These are phyloP conservation scores for Sporisorium exsertum DNA, from an alignment of 1,284 basidiomycete species.

Conservation along the genomic window DNA sequence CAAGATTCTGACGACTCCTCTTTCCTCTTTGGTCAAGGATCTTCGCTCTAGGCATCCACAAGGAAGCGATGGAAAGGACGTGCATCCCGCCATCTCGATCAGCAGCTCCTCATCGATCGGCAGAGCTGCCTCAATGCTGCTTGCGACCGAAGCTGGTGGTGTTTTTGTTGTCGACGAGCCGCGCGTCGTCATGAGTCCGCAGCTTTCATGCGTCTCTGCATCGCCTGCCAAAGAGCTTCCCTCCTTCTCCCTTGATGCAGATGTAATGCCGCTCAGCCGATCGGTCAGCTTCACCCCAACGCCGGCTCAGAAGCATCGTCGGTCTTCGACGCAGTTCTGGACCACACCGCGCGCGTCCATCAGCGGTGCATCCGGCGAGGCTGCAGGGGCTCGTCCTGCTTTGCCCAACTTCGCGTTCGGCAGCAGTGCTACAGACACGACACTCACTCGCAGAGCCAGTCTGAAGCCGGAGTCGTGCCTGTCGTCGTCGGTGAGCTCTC, in stretches of 20 bases:
- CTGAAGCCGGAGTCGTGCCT: constrained; percentile 19
- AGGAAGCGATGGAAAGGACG: constrained; percentile 45
- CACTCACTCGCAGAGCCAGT: constrained; percentile 18
- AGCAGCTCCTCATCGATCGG: constrained; percentile 30
- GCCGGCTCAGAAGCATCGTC: constrained; percentile 39
- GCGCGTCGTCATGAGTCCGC: constrained; percentile 43
- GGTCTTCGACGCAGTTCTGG: constrained; percentile 46
- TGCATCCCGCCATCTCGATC: constrained; percentile 45
- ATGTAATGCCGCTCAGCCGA: constrained; percentile 28
- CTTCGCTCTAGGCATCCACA: constrained; percentile 42
- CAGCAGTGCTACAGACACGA: neutral
- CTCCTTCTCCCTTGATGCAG: constrained; percentile 27
- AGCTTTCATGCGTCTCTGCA: constrained; percentile 39
- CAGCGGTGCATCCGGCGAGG: constrained; percentile 9
- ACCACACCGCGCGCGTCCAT: constrained; percentile 35
- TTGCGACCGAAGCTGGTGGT: constrained; percentile 31
- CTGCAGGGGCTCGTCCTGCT: constrained; percentile 3
- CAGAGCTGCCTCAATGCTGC: constrained; percentile 41
- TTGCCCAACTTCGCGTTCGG: constrained; percentile 29
- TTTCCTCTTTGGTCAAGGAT: constrained; percentile 35
- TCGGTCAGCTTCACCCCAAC: constrained; percentile 32
- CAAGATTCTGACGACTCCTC: constrained; percentile 46
- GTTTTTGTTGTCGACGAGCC: constrained; percentile 46
- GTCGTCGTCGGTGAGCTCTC: constrained; percentile 28
- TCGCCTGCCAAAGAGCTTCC: constrained; percentile 35